Evolutionary conservation across 192 early-diverging fungal genomes (phyloP).

Genomic region (Coemansia javaensis): DNA sequence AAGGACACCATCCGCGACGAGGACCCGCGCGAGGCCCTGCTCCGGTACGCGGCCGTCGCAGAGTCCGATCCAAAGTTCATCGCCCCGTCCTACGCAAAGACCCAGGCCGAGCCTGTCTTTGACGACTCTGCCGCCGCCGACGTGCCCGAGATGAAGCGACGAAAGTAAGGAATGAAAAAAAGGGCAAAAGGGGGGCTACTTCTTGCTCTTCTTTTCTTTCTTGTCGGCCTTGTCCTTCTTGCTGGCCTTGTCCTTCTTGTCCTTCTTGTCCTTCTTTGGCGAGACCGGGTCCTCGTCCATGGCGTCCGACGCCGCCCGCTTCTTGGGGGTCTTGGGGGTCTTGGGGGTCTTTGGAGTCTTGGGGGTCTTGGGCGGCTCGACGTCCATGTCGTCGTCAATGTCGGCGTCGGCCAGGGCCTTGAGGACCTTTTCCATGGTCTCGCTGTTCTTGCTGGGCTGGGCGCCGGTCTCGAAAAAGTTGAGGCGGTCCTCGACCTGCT

Average conservation of each 20-base stretch:
- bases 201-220: constrained; percentile 47
- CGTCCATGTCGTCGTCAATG: constrained; percentile 50
- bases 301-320: constrained; percentile 32
- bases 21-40: constrained; percentile 88
- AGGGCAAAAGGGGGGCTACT: background rate
- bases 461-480: constrained; percentile 90
- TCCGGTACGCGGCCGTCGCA: constrained; percentile 78
- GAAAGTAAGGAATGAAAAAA: constrained; percentile 35
- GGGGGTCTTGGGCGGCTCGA: constrained; percentile 8
- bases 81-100: constrained; percentile 71
- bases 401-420: constrained; percentile 61
- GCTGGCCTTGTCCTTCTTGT: constrained; percentile 54
- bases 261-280: constrained; percentile 41
- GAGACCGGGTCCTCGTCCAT: constrained; percentile 37
- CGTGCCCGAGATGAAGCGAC: constrained; percentile 31
- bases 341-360: too few relatives aligned
- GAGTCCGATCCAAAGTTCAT: constrained; percentile 84
- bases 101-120: constrained; percentile 69
- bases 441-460: constrained; percentile 82
- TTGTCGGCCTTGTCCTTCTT: constrained; percentile 58
- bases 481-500: constrained; percentile 95
- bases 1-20: constrained; percentile 76
- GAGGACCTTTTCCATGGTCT: constrained; percentile 86
- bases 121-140: constrained; percentile 32
- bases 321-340: constrained; percentile 48